Conservation (phyloP, 2,329 filamentous ascomycete species). For the Colletotrichum lupini region DNA sequence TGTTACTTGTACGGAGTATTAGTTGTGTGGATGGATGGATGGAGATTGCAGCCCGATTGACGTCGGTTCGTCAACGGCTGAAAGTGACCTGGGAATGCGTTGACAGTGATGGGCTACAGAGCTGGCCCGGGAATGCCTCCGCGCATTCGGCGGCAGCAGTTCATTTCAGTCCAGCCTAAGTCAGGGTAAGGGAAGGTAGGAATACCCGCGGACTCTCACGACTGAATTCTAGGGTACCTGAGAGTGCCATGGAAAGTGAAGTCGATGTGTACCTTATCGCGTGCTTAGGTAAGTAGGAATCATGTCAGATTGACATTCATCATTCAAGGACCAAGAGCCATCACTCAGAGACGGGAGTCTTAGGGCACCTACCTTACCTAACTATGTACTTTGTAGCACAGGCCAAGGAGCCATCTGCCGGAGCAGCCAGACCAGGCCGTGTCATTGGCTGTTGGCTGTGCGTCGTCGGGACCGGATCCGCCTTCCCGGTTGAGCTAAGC, state of each 20-base stretch:
- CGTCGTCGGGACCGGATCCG: conserved; percentile 21
- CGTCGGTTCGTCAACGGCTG: not conserved
- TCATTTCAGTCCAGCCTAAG: no score
- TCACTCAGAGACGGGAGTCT: no score
- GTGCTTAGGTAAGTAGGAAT: not conserved
- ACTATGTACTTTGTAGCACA: no score
- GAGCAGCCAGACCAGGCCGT: not conserved
- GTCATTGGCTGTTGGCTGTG: conserved; percentile 9
- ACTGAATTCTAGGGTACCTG: no score
- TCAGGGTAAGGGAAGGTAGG: no score
- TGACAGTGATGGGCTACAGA: not conserved
- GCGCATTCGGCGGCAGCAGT: not conserved
- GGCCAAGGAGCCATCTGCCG: not conserved
- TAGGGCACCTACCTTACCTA: no score
- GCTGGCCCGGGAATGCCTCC: not conserved
- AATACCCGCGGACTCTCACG: no score
- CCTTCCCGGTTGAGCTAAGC: conserved; percentile 17
- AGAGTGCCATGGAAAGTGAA: no score
- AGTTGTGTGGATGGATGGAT: not conserved
- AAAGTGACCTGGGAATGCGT: not conserved
- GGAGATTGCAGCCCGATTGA: not conserved
- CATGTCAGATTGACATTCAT: not conserved
- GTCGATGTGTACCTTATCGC: not conserved
- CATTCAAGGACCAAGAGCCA: not conserved
- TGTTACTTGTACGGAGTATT: not conserved